Evolutionary conservation across 2,329 filamentous ascomycete genomes (phyloP), one percentile per base, ranked within the genome.

Genomic region (Penicillium polonicum): DNA sequence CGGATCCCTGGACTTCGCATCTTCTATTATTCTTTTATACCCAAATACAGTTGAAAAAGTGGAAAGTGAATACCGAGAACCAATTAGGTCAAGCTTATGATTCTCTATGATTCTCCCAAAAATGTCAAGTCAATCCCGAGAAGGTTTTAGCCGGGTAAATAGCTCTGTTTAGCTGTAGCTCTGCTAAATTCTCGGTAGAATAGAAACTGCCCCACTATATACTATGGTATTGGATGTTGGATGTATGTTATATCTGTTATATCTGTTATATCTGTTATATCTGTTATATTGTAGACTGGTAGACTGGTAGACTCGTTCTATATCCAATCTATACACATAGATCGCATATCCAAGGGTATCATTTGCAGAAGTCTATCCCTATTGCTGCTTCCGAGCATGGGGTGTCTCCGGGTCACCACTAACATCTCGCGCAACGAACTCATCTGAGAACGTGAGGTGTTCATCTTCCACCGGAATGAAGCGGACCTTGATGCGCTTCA

Each of bases 401-500:
- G 77, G 84, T 2, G 85, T 82, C 69, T 89, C 86, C 4, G 85
- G 85, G 65, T 80, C 85, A 41, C 76, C 78, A 66, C 78, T 76
- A 15, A 81, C 77, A 65, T 88, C 83, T 2, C 84, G 83, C 2
- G 82, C 76, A 61, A 92, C 89, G 68, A 92, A 92, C 73, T 97
- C 92, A 71, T 96, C 90, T 60, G 89, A 87, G 67, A 88, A 83
- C 55, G 83, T 81, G 41, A 79, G 78, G 31, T 79, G 74, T 13
- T 78, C 74, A 29, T 82, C 80, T 19, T 89, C 87, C 65, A 85
- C 85, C 38, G 88, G 84, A 31, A 94, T 85, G 71, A 97, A 97
- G 42, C 92, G 87, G 51, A 97, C 83, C 60, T 89, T 88, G 35
- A 99, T 84, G 62, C 89, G 85, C 73, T 91, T 88, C 39, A 94